phyloP scores from a whole-genome alignment of 176 grass and related monocot species.

The Elaeis guineensis region DNA sequence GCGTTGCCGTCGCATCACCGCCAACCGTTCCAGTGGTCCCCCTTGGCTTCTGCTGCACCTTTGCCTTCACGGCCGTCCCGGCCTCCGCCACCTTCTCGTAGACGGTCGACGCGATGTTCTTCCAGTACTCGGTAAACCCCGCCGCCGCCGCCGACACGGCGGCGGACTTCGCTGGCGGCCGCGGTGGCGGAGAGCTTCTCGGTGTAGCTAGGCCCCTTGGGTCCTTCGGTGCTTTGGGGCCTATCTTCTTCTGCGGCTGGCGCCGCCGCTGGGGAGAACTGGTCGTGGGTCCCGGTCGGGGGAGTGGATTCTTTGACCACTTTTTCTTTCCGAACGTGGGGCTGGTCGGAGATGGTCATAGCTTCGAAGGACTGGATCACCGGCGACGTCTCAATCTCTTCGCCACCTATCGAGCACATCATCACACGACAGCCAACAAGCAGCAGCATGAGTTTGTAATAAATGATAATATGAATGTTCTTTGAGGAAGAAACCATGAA shows the following conservation, averaged over 20 bases:
- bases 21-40: background rate
- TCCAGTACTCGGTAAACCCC: slow-evolving; percentile 47
- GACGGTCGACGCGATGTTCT: slow-evolving; percentile 39
- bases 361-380: slow-evolving; percentile 53
- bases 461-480: too few relatives aligned
- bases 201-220: slow-evolving; percentile 19
- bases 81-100: slow-evolving; percentile 55
- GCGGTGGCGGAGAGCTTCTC: slow-evolving; percentile 28
- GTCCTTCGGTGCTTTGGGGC: too few relatives aligned
- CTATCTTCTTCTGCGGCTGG: too few relatives aligned
- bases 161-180: slow-evolving; percentile 13
- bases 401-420: slow-evolving; percentile 25
- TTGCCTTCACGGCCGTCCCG: slow-evolving; percentile 29
- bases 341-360: slow-evolving; percentile 40
- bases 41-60: slow-evolving; percentile 23
- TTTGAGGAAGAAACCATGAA: too few relatives aligned
- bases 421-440: too few relatives aligned
- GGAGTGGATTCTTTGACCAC: too few relatives aligned
- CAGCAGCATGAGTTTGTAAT: too few relatives aligned
- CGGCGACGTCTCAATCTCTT: slow-evolving; percentile 57
- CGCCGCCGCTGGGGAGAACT: too few relatives aligned
- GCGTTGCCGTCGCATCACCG: background rate
- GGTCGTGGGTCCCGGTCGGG: too few relatives aligned
- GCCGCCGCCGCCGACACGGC: slow-evolving; percentile 32
- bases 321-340: slow-evolving; percentile 4